phyloP scores from a whole-genome alignment of 176 grass and related monocot species.

The Lolium rigidum region DNA sequence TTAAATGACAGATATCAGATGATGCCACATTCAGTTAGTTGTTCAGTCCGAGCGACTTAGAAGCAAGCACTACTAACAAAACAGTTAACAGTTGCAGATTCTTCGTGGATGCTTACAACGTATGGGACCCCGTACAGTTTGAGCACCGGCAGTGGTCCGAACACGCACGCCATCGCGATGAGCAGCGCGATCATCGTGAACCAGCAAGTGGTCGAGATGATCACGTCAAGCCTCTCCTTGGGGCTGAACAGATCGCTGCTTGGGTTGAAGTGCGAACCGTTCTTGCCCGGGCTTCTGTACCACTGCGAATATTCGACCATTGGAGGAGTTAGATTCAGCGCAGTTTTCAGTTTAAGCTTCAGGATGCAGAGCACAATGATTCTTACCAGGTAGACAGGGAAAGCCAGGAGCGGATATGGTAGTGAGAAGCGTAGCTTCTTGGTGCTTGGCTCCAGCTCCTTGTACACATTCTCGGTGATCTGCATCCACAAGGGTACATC shows the following conservation, averaged over 20 bases:
- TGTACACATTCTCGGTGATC: conserved; percentile 75
- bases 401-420: conserved; percentile 75
- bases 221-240: conserved; percentile 59
- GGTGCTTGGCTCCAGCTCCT: conserved; percentile 43
- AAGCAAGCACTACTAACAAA: conserved; percentile 2
- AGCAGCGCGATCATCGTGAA: conserved; percentile 60
- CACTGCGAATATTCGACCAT: conserved; percentile 44
- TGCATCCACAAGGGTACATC: conserved; percentile 32
- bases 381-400: conserved; percentile 80
- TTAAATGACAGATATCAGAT: conserved; percentile 9
- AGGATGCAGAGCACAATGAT: not conserved
- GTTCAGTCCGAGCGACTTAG: not conserved
- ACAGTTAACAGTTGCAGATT: not conserved
- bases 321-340: not conserved
- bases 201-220: conserved; percentile 79
- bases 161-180: conserved; percentile 41
- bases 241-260: conserved; percentile 74
- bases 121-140: conserved; percentile 79
- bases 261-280: conserved; percentile 77
- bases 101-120: conserved; percentile 47
- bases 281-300: conserved; percentile 73
- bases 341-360: not conserved
- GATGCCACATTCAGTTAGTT: not conserved
- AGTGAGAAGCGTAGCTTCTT: conserved; percentile 66
- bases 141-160: conserved; percentile 52